phyloP scores from a whole-genome alignment of 257 asterid genomes.

The Nicotiana obtusifolia region DNA sequence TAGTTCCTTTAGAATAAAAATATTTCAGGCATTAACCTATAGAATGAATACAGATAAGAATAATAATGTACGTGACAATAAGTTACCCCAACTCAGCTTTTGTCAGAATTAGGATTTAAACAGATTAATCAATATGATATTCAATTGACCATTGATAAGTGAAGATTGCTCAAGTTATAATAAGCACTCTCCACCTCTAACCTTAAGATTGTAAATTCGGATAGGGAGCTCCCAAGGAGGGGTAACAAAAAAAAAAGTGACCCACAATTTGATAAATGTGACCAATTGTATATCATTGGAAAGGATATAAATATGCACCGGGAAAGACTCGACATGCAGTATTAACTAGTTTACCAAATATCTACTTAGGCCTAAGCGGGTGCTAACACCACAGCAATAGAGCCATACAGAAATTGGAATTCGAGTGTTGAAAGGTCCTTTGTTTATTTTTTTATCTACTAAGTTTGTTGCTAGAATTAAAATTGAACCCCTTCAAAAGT shows the following conservation, averaged over 20 bases:
- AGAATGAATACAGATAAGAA: no score
- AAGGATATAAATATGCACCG: not conserved
- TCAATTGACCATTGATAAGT: no score
- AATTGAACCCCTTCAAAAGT: constrained; percentile 50
- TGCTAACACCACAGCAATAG: not conserved
- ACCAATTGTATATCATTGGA: not conserved
- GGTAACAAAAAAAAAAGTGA: not conserved
- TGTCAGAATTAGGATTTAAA: no score
- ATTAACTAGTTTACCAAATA: not conserved
- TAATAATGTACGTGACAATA: no score
- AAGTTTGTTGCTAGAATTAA: constrained; percentile 9
- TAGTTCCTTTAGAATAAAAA: no score
- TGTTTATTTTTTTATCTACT: not conserved
- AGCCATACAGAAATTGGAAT: not conserved
- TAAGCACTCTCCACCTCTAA: no score
- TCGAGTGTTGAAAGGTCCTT: not conserved
- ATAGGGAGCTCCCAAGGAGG: no score
- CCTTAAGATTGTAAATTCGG: no score
- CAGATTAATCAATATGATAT: no score
- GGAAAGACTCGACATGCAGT: not conserved
- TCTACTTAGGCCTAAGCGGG: not conserved
- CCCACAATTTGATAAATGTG: not conserved
- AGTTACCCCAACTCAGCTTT: no score
- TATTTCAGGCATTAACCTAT: no score
- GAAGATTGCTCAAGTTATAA: no score